These are phyloP conservation scores for Oryza longistaminata DNA, from an alignment of 176 grass and related monocot species.

Conservation along the genomic window DNA sequence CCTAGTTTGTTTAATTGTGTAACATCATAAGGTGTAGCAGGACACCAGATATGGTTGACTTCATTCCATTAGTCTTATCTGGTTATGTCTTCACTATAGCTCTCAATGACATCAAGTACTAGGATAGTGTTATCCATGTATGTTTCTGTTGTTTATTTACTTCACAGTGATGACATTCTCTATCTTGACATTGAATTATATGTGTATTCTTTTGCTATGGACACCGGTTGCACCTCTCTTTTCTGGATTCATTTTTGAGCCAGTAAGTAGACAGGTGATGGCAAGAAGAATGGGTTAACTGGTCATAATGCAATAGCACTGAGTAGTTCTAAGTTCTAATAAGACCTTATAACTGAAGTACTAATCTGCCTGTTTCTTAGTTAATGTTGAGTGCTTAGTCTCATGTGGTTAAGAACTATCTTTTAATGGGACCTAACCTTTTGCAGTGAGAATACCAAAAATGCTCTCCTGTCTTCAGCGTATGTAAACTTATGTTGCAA, in stretches of 20 bases:
- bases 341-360: conserved; percentile 6
- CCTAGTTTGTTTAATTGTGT: conserved; percentile 1
- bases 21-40: neutral
- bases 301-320: neutral
- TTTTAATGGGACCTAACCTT: conserved; percentile 40
- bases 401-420: conserved; percentile 34
- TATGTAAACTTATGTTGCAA: conserved; percentile 92
- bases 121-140: neutral
- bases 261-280: neutral
- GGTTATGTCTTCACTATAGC: conserved; percentile 3
- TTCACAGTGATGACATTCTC: neutral
- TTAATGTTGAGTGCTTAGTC: conserved; percentile 19
- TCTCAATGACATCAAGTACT: neutral
- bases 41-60: neutral
- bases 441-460: conserved; percentile 85
- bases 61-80: neutral
- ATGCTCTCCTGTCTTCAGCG: conserved; percentile 69
- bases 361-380: neutral
- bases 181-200: neutral
- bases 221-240: neutral
- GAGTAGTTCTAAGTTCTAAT: neutral
- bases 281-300: conserved; percentile 3
- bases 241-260: neutral
- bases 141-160: neutral
- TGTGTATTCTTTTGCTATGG: neutral